These are phyloP conservation scores for Fusarium liriodendri DNA, from an alignment of 2,329 filamentous ascomycete species.

Conservation along the genomic window DNA sequence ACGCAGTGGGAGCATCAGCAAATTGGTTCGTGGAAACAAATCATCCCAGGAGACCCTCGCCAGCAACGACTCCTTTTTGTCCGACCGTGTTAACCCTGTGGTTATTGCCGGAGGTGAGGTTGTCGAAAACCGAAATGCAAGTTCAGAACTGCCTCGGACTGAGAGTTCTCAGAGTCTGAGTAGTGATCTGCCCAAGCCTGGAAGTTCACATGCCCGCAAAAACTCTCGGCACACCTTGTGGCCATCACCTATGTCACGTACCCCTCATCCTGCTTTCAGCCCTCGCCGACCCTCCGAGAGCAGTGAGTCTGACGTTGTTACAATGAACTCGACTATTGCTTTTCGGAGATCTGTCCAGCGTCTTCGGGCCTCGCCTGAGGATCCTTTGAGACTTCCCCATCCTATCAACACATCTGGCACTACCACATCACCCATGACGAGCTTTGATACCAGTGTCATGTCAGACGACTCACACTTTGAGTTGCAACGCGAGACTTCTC, in stretches of 20 bases:
- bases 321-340: conserved; percentile 64
- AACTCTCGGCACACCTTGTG: conserved; percentile 59
- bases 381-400: conserved; percentile 61
- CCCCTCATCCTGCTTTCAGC: conserved; percentile 33
- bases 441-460: conserved; percentile 66
- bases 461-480: conserved; percentile 67
- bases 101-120: conserved; percentile 74
- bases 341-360: conserved; percentile 67
- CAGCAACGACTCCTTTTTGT: conserved; percentile 67
- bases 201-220: conserved; percentile 55
- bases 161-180: conserved; percentile 63
- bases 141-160: conserved; percentile 59
- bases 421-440: conserved; percentile 62
- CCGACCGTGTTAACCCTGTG: conserved; percentile 73
- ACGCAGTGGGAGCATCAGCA: conserved; percentile 70
- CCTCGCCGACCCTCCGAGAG: conserved; percentile 64
- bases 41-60: conserved; percentile 64
- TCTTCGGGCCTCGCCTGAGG: conserved; percentile 57
- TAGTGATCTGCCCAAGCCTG: conserved; percentile 51
- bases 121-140: conserved; percentile 69
- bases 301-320: conserved; percentile 64
- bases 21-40: conserved; percentile 56
- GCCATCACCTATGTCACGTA: conserved; percentile 64
- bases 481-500: conserved; percentile 51
- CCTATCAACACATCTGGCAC: conserved; percentile 61